Conservation (phyloP, 1,139 yeast genomes). For the Lodderomyces oxycetoniae region DNA sequence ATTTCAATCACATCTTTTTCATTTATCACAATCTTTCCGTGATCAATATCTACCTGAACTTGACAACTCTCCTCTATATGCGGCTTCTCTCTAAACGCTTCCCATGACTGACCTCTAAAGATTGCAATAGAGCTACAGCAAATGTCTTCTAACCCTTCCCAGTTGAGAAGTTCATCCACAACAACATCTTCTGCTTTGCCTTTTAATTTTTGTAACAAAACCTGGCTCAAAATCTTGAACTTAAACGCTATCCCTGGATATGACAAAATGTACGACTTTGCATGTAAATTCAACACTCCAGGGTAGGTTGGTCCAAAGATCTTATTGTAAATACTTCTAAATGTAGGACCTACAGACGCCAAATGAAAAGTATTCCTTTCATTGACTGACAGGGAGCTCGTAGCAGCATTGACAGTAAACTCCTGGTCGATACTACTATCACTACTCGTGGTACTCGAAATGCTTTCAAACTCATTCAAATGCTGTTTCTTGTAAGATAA, state of each 20-base stretch:
- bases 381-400: neutral
- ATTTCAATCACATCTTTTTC: conserved; percentile 1
- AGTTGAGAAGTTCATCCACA: conserved; percentile 31
- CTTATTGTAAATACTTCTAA: conserved; percentile 49
- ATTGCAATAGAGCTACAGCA: conserved; percentile 23
- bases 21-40: conserved; percentile 17
- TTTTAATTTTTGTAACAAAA: conserved; percentile 16
- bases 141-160: conserved; percentile 29
- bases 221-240: conserved; percentile 26
- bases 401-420: neutral
- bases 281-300: conserved; percentile 30
- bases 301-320: conserved; percentile 64
- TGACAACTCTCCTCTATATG: neutral
- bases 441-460: conserved; percentile 1
- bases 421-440: conserved; percentile 1
- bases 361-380: neutral
- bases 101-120: conserved; percentile 20
- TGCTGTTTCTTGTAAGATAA: conserved; percentile 31
- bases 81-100: conserved; percentile 15
- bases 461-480: conserved; percentile 22
- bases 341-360: conserved; percentile 18
- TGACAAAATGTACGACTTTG: conserved; percentile 35
- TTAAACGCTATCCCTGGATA: conserved; percentile 55
- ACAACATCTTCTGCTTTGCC: conserved; percentile 17
- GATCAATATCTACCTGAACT: conserved; percentile 5